These are phyloP conservation scores for Toxicodendron radicans DNA, from an alignment of 345 rosid genomes.

Conservation along the genomic window DNA sequence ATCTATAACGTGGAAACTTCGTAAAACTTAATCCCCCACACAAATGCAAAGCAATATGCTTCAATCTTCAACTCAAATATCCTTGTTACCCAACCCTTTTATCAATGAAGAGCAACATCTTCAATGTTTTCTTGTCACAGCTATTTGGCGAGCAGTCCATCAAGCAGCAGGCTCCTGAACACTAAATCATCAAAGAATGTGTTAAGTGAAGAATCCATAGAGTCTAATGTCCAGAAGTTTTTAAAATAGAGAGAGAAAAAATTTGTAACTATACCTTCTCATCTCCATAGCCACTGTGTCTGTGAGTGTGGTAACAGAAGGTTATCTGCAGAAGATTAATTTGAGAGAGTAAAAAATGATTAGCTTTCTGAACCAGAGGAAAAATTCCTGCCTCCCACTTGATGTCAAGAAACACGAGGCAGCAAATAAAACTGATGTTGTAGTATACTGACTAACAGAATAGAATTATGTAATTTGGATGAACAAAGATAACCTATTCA, in stretches of 20 bases:
- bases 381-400: conserved; percentile 18
- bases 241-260: not conserved
- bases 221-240: not conserved
- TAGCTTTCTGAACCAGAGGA: conserved; percentile 9
- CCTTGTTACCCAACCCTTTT: conserved; percentile 39
- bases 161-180: conserved; percentile 29
- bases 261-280: conserved; percentile 27
- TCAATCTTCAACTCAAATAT: conserved; percentile 23
- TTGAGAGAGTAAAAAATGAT: not conserved
- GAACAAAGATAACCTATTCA: not conserved
- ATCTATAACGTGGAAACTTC: conserved; percentile 6
- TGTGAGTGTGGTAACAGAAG: not conserved
- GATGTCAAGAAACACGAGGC: not conserved
- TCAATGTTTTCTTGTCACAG: conserved; percentile 38
- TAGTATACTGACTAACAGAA: not conserved
- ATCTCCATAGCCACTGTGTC: conserved; percentile 14
- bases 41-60: conserved; percentile 15
- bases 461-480: not conserved
- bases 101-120: conserved; percentile 54
- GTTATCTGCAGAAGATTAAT: conserved; percentile 12
- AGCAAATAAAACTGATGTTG: not conserved
- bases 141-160: conserved; percentile 39
- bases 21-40: conserved; percentile 5
- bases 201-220: conserved; percentile 9
- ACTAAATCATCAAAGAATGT: conserved; percentile 18